Percentiles rank a stretch among this genome's conserved stretches.
phyloP scores from a whole-genome alignment of 208 protist genomes.

The Leishmania braziliensis region DNA sequence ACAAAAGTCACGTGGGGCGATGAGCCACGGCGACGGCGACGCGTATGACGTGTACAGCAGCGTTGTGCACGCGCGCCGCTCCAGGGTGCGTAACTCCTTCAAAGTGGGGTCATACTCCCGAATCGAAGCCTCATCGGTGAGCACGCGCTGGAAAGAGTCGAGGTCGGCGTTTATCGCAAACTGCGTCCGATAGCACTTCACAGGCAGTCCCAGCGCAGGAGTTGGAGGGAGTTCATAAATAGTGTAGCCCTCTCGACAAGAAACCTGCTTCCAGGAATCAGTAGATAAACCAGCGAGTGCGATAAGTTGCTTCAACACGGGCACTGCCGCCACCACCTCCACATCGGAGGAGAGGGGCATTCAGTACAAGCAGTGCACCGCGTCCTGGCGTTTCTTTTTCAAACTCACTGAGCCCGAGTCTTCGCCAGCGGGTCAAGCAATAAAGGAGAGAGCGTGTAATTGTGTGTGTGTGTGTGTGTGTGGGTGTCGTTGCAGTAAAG shows the following conservation, averaged over 20 bases:
- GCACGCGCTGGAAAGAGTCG: slow-evolving; percentile 14
- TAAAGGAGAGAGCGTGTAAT: not conserved
- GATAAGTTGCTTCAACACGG: slow-evolving; percentile 23
- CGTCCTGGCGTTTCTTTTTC: not conserved
- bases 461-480: not conserved
- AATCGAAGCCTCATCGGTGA: slow-evolving; percentile 15
- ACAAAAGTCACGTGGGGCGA: slow-evolving; percentile 54
- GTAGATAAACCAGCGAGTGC: not conserved
- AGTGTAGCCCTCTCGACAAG: slow-evolving; percentile 9
- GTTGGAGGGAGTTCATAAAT: slow-evolving; percentile 12
- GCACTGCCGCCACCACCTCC: slow-evolving; percentile 17
- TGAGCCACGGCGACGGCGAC: slow-evolving; percentile 33
- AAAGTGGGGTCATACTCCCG: slow-evolving; percentile 32
- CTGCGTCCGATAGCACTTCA: slow-evolving; percentile 37
- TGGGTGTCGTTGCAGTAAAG: not conserved
- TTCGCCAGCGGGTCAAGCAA: not conserved
- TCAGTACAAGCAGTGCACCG: not conserved
- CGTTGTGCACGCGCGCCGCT: slow-evolving; percentile 6
- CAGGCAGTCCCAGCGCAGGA: slow-evolving; percentile 13
- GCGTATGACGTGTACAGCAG: slow-evolving; percentile 51
- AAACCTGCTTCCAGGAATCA: slow-evolving; percentile 13
- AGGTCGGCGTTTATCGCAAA: slow-evolving; percentile 23
- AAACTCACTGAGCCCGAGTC: not conserved
- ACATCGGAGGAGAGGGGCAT: slow-evolving; percentile 16
- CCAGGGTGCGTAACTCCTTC: slow-evolving; percentile 30